A percentile compares a stretch with the other conserved stretches of the same genome.
phyloP scores from a whole-genome alignment of 306 rosid species.

The Luffa acutangula region DNA sequence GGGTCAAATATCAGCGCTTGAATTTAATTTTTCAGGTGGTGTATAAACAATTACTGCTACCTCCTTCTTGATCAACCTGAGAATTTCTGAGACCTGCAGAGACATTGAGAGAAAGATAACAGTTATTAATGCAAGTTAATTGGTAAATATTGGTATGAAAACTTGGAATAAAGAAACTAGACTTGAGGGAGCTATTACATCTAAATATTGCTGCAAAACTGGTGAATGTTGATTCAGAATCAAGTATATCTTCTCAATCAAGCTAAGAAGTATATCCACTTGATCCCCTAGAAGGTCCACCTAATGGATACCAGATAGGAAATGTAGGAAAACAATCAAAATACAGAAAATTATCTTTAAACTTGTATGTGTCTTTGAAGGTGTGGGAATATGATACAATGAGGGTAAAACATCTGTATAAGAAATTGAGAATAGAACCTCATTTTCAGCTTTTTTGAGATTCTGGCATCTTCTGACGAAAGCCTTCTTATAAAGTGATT shows the following conservation, averaged over 20 bases:
- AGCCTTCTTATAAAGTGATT: slow-evolving; percentile 44
- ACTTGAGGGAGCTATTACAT: slow-evolving; percentile 25
- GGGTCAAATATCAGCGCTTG: background rate
- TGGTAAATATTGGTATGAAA: background rate
- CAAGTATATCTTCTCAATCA: slow-evolving; percentile 52
- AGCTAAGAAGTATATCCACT: slow-evolving; percentile 53
- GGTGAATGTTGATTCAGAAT: slow-evolving; percentile 47
- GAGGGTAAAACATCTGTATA: background rate
- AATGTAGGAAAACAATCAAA: background rate
- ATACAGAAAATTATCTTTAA: background rate
- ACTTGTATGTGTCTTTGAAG: background rate
- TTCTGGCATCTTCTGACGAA: slow-evolving; percentile 61
- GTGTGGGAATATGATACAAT: background rate
- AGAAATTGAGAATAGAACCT: slow-evolving; percentile 31
- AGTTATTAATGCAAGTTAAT: background rate
- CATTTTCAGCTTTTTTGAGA: slow-evolving; percentile 71
- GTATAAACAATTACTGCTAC: slow-evolving; percentile 15
- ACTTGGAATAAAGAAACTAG: background rate
- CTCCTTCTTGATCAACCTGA: slow-evolving; percentile 39
- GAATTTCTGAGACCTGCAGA: slow-evolving; percentile 41
- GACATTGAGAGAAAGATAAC: background rate
- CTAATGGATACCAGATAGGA: slow-evolving; percentile 18
- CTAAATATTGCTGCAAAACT: slow-evolving; percentile 40
- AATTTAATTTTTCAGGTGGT: background rate
- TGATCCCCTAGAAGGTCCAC: slow-evolving; percentile 94